Conservation (phyloP, 768 basidiomycete species). For the Xerocomus spinulosus region DNA sequence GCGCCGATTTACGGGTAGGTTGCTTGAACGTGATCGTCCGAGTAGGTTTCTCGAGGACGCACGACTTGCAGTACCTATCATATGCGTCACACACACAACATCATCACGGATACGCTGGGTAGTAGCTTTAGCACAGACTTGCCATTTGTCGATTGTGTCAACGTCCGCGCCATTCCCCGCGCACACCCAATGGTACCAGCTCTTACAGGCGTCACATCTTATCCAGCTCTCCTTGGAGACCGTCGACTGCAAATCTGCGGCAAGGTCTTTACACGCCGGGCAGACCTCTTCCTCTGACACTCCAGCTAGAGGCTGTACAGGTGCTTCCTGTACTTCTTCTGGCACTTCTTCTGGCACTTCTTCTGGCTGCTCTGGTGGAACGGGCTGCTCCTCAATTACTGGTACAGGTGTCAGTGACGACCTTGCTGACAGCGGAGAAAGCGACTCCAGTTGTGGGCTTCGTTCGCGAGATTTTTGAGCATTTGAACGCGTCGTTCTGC, state of each 20-base stretch:
- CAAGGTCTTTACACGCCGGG: constrained; percentile 47
- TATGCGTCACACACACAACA: constrained; percentile 16
- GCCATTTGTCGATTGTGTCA: constrained; percentile 77
- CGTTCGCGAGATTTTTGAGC: constrained; percentile 33
- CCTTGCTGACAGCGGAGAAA: constrained; percentile 28
- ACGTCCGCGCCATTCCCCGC: constrained; percentile 62
- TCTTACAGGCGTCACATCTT: constrained; percentile 74
- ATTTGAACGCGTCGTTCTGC: constrained; percentile 39
- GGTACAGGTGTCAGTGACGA: constrained; percentile 29
- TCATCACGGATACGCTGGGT: constrained; percentile 10
- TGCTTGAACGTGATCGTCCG: constrained; percentile 69
- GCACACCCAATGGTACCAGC: constrained; percentile 84
- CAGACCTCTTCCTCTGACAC: constrained; percentile 35
- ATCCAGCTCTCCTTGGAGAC: constrained; percentile 76
- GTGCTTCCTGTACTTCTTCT: constrained; percentile 10
- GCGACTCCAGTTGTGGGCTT: constrained; percentile 30
- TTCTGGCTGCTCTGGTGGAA: constrained; percentile 11
- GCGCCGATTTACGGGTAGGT: constrained; percentile 75
- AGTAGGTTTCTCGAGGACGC: constrained; percentile 53
- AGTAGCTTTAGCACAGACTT: constrained; percentile 24
- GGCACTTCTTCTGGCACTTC: constrained; percentile 12
- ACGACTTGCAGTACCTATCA: constrained; percentile 65
- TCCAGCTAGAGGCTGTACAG: constrained; percentile 7
- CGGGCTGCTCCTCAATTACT: constrained; percentile 13
- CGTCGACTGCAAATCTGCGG: constrained; percentile 26